Percentiles rank a stretch among this genome's conserved stretches.
These are phyloP conservation scores for Saccharomycopsis hybrid DNA, from an alignment of 1,139 yeast genomes.

Conservation along the genomic window DNA sequence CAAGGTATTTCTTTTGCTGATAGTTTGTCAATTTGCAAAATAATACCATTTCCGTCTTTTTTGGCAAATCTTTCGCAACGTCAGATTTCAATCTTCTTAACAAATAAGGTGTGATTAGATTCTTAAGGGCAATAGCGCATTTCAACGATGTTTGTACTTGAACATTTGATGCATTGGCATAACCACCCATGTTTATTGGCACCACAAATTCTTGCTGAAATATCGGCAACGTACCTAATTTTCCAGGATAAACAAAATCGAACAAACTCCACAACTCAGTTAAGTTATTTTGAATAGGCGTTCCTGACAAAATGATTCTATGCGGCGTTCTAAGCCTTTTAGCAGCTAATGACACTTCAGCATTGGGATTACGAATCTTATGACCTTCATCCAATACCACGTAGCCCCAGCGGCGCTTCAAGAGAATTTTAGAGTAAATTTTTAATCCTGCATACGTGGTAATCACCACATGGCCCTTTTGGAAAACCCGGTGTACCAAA, in stretches of 20 bases:
- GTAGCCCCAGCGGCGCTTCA: conserved; percentile 82
- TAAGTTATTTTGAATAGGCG: conserved; percentile 92
- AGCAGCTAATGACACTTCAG: conserved; percentile 78
- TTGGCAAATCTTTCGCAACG: conserved; percentile 95
- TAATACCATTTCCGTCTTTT: conserved; percentile 87
- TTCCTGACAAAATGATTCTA: conserved; percentile 84
- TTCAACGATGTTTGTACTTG: conserved; percentile 96
- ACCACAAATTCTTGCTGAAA: conserved; percentile 87
- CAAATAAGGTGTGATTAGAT: conserved; percentile 82
- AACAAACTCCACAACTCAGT: conserved; percentile 91
- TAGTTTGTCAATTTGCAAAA: conserved; percentile 78
- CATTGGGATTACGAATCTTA: conserved; percentile 90
- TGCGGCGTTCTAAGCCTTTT: conserved; percentile 78
- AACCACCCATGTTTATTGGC: conserved; percentile 97
- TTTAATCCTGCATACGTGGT: conserved; percentile 91
- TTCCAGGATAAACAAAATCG: conserved; percentile 92
- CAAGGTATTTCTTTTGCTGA: conserved; percentile 69
- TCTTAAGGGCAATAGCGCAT: conserved; percentile 88
- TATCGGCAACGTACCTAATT: conserved; percentile 89
- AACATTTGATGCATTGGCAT: conserved; percentile 91
- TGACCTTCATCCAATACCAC: conserved; percentile 94
- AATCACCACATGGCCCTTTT: conserved; percentile 69
- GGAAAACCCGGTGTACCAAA: conserved; percentile 34
- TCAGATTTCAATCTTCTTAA: conserved; percentile 83
- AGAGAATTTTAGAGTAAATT: conserved; percentile 61